phyloP scores from a whole-genome alignment of 2,329 filamentous ascomycete genomes.

The Colletotrichum sp. region DNA sequence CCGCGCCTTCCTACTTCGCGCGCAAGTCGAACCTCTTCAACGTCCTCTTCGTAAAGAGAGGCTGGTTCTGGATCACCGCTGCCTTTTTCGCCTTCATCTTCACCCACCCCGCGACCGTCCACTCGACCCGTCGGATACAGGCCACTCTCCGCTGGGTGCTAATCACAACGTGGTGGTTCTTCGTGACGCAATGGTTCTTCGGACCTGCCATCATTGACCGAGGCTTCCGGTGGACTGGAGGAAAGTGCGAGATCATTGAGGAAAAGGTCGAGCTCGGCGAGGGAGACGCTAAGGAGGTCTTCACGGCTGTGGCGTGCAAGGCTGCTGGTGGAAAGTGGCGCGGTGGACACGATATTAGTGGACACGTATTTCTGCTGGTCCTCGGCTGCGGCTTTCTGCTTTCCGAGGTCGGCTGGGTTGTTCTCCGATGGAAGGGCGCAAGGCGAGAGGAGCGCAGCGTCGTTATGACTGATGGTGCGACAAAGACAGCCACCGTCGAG shows the following conservation, averaged over 20 bases:
- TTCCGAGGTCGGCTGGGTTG: conserved; percentile 75
- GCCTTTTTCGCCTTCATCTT: conserved; percentile 75
- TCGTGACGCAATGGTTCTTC: conserved; percentile 97
- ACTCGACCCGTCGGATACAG: conserved; percentile 42
- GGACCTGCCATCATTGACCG: conserved; percentile 90
- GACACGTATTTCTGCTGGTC: conserved; percentile 92
- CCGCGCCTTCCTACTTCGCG: conserved; percentile 85
- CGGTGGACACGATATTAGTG: conserved; percentile 96
- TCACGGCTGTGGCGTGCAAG: conserved; percentile 84
- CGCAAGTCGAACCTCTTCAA: conserved; percentile 95
- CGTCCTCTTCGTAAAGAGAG: conserved; percentile 89
- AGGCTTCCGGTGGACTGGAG: conserved; percentile 86
- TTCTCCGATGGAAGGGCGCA: conserved; percentile 46
- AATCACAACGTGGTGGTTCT: conserved; percentile 80
- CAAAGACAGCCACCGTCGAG: conserved; percentile 64
- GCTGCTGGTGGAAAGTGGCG: conserved; percentile 82
- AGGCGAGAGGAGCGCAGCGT: conserved; percentile 67
- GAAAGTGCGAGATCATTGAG: conserved; percentile 72
- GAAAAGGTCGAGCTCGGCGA: conserved; percentile 52
- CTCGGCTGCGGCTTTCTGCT: conserved; percentile 81
- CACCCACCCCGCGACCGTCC: conserved; percentile 64
- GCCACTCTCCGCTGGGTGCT: conserved; percentile 72
- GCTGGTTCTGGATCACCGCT: conserved; percentile 88
- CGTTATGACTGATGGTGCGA: conserved; percentile 69
- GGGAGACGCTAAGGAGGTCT: conserved; percentile 52